phyloP scores from a whole-genome alignment of 78 protist species.

The Dictyostelium brefeldianum region DNA sequence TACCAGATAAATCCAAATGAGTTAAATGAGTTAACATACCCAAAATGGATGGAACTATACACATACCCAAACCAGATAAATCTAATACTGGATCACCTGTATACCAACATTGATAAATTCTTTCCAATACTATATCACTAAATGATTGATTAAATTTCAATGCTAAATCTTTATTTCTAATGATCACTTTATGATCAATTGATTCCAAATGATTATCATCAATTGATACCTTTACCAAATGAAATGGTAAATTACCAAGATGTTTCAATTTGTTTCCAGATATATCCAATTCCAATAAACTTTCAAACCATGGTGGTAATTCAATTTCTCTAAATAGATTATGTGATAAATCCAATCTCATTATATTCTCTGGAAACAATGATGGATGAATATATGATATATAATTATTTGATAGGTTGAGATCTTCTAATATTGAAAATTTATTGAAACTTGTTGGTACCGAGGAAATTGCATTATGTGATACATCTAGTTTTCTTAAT shows the following conservation, averaged over 20 bases:
- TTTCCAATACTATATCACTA: slow-evolving; percentile 49
- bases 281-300: slow-evolving; percentile 4
- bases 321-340: slow-evolving; percentile 27
- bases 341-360: slow-evolving; percentile 37
- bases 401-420: slow-evolving; percentile 22
- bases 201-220: slow-evolving; percentile 52
- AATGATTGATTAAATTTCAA: slow-evolving; percentile 37
- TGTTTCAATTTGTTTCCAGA: slow-evolving; percentile 21
- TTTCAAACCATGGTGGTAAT: slow-evolving; percentile 55
- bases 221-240: slow-evolving; percentile 1
- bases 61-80: slow-evolving; percentile 61
- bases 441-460: slow-evolving; percentile 27
- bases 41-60: background rate
- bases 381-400: slow-evolving; percentile 24
- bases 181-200: slow-evolving; percentile 34
- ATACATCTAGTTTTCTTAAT: slow-evolving; percentile 33
- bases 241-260: slow-evolving; percentile 63
- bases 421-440: slow-evolving; percentile 11
- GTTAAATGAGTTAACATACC: slow-evolving; percentile 56
- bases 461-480: background rate
- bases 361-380: slow-evolving; percentile 26
- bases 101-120: slow-evolving; percentile 57
- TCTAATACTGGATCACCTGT: slow-evolving; percentile 41
- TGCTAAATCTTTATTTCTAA: slow-evolving; percentile 21
- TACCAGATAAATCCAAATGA: slow-evolving; percentile 60